Evolutionary conservation across 1,284 basidiomycete species (phyloP).

Genomic region (Vanrija sp.): DNA sequence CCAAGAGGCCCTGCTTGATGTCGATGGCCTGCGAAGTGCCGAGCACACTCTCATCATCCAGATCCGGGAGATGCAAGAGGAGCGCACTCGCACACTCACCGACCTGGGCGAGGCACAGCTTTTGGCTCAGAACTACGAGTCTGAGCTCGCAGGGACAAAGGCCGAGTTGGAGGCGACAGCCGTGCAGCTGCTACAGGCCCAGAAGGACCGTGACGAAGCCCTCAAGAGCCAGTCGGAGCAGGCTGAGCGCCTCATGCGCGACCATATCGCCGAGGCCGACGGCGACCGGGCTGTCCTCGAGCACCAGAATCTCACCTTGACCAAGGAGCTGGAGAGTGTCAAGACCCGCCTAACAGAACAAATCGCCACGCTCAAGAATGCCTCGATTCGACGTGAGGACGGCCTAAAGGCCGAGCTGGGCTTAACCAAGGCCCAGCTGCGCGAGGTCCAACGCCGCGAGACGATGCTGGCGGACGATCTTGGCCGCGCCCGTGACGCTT

Average conservation of each 20-base stretch:
- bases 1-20: conserved; percentile 62
- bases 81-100: conserved; percentile 64
- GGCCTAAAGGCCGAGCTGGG: conserved; percentile 48
- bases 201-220: conserved; percentile 68
- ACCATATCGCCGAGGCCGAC: conserved; percentile 84
- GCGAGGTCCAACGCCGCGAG: conserved; percentile 43
- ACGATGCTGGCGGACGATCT: conserved; percentile 41
- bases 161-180: conserved; percentile 49
- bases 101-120: conserved; percentile 69
- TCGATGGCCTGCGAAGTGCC: conserved; percentile 56
- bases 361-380: conserved; percentile 41
- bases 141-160: conserved; percentile 56
- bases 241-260: conserved; percentile 75
- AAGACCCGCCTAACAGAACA: conserved; percentile 41
- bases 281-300: conserved; percentile 85
- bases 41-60: conserved; percentile 53
- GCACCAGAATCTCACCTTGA: conserved; percentile 74
- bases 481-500: conserved; percentile 38
- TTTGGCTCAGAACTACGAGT: conserved; percentile 66
- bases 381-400: conserved; percentile 40
- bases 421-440: conserved; percentile 44
- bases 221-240: conserved; percentile 69
- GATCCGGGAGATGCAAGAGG: conserved; percentile 63
- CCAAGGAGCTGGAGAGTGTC: conserved; percentile 49
- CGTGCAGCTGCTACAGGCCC: conserved; percentile 61